Percentiles rank a stretch among this genome's conserved stretches.
Conservation (phyloP, 805 yeast genomes). For the Ogataea glucozyma region DNA sequence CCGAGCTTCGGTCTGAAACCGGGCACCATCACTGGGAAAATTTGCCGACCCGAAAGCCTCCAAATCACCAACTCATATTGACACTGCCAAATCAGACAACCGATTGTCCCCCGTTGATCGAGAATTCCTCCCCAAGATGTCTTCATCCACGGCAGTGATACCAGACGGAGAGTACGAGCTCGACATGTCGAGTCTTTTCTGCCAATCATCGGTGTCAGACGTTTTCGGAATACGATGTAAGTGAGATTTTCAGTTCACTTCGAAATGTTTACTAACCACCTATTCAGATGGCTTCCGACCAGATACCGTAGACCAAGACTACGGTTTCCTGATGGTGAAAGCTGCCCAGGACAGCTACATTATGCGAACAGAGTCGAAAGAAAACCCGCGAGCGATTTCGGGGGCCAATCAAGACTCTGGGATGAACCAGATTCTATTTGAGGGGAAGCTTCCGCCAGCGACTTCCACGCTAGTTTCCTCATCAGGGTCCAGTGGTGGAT, state of each 20-base stretch:
- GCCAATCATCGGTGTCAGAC: conserved; percentile 20
- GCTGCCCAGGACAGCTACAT: conserved; percentile 25
- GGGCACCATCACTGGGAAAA: too few species aligned
- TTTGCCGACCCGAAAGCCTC: too few species aligned
- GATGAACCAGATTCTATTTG: conserved; percentile 30
- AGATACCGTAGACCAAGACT: conserved; percentile 32
- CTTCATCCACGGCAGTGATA: conserved; percentile 11
- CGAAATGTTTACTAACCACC: not conserved
- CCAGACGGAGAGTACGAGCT: conserved; percentile 41
- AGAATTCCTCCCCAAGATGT: not conserved
- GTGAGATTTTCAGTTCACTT: conserved; percentile 13
- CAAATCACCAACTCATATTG: too few species aligned
- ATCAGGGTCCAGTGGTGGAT: not conserved
- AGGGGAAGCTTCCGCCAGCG: conserved; percentile 29
- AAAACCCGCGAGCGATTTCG: conserved; percentile 22
- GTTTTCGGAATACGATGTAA: conserved; percentile 36
- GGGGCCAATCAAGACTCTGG: conserved; percentile 8
- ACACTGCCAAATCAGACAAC: too few species aligned
- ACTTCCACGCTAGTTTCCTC: not conserved
- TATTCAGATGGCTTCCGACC: conserved; percentile 36
- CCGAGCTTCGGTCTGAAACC: too few species aligned
- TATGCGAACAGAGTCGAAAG: conserved; percentile 29
- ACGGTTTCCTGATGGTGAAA: conserved; percentile 26
- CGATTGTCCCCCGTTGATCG: too few species aligned
- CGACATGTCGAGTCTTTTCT: conserved; percentile 32